Conservation (phyloP, 495 filamentous ascomycete genomes). For the Neurospora tetrasperma region DNA sequence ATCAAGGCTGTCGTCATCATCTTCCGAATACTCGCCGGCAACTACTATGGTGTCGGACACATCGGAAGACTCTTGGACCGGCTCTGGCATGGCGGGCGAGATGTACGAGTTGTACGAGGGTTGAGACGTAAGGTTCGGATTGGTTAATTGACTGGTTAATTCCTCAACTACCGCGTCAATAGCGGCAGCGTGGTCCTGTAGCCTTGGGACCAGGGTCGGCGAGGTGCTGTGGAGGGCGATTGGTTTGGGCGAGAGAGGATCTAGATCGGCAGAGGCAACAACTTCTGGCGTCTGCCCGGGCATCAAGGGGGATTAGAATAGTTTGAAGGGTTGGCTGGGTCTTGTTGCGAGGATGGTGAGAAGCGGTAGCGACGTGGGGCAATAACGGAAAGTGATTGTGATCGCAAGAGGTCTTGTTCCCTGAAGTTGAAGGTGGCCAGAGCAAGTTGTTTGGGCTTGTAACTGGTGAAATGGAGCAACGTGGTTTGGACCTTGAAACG, state of each 20-base stretch:
- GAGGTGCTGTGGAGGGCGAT: slow-evolving; percentile 22
- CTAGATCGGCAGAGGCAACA: slow-evolving; percentile 30
- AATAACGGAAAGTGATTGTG: not conserved
- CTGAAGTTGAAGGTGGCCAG: not conserved
- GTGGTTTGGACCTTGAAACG: not conserved
- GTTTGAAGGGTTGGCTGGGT: not conserved
- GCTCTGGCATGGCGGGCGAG: slow-evolving; percentile 7
- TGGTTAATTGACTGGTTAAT: not conserved
- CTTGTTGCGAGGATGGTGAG: not conserved
- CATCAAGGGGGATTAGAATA: slow-evolving; percentile 18
- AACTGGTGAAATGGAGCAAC: not conserved
- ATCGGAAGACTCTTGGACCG: slow-evolving; percentile 5
- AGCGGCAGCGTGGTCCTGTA: slow-evolving; percentile 27
- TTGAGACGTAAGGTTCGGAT: not conserved
- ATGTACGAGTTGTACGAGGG: not conserved
- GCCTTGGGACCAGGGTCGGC: slow-evolving; percentile 25
- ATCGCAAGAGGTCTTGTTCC: not conserved
- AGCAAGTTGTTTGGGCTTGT: not conserved
- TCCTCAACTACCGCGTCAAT: slow-evolving; percentile 5
- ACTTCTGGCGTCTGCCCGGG: slow-evolving; percentile 23
- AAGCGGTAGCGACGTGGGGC: not conserved
- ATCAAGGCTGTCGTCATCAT: slow-evolving; percentile 24
- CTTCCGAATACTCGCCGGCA: slow-evolving; percentile 19
- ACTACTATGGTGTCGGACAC: slow-evolving; percentile 25
- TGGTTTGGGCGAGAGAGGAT: slow-evolving; percentile 19